Evolutionary conservation across 257 asterid genomes (phyloP).

Genomic region (Buddleja alternifolia): DNA sequence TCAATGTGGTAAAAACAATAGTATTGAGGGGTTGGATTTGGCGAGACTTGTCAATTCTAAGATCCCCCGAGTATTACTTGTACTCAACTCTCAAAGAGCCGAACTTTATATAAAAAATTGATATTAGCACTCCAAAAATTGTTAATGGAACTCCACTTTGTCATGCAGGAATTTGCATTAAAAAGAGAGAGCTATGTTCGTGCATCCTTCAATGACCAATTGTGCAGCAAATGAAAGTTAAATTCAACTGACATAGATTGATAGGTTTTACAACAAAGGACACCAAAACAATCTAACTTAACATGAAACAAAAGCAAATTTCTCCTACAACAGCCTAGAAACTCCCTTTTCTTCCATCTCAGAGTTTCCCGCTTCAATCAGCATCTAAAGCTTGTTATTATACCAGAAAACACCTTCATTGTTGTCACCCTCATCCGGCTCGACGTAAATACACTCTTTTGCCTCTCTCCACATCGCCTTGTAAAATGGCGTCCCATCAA

Average conservation of each 20-base stretch:
- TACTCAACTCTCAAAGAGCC: too few relatives aligned
- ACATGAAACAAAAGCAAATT: slow-evolving; percentile 21
- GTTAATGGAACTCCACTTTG: too few relatives aligned
- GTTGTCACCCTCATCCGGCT: slow-evolving; percentile 62
- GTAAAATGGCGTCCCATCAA: slow-evolving; percentile 62
- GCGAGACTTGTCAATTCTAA: too few relatives aligned
- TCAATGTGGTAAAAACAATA: too few relatives aligned
- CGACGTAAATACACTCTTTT: slow-evolving; percentile 76
- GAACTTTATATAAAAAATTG: too few relatives aligned
- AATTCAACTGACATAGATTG: slow-evolving; percentile 29
- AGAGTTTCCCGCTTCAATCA: slow-evolving; percentile 5
- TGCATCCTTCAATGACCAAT: too few relatives aligned
- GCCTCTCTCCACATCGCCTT: slow-evolving; percentile 79
- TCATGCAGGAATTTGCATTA: too few relatives aligned
- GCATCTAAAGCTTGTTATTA: slow-evolving; percentile 63
- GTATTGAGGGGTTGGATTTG: too few relatives aligned
- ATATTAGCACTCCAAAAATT: too few relatives aligned
- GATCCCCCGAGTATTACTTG: too few relatives aligned
- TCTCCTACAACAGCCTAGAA: slow-evolving; percentile 27
- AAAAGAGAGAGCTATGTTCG: background rate
- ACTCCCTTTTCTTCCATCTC: slow-evolving; percentile 16
- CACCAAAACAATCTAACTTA: slow-evolving; percentile 21
- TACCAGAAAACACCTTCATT: slow-evolving; percentile 78
- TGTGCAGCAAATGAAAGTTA: background rate
- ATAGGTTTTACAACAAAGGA: slow-evolving; percentile 20